Percentiles rank a stretch among this genome's conserved stretches.
Evolutionary conservation across 495 filamentous ascomycete genomes (phyloP).

Genomic region (Xylaria scruposa): DNA sequence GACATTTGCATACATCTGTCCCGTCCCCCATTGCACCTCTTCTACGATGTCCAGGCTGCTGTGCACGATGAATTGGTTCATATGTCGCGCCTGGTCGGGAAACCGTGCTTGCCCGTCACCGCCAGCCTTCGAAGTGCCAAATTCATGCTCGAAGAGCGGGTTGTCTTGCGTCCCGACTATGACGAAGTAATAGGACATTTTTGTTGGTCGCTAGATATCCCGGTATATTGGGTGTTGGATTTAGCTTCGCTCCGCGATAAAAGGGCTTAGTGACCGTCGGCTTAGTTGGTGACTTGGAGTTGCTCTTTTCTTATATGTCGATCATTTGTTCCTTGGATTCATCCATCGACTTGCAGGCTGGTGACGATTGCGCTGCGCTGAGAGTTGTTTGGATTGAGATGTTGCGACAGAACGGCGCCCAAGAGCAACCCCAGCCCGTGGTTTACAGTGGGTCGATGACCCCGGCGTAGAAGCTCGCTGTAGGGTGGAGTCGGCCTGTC

Average conservation of each 20-base stretch:
- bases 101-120: conserved; percentile 91
- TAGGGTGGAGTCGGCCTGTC: conserved; percentile 15
- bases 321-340: conserved; percentile 34
- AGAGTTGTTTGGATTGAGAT: conserved; percentile 27
- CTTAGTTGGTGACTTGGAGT: background rate
- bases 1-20: conserved; percentile 66
- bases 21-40: conserved; percentile 88
- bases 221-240: background rate
- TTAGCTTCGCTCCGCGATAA: background rate
- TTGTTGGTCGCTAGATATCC: background rate
- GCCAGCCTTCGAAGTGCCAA: conserved; percentile 92
- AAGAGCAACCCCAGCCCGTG: background rate
- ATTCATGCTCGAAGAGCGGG: conserved; percentile 93
- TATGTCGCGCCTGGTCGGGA: conserved; percentile 80
- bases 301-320: conserved; percentile 34
- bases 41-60: conserved; percentile 91
- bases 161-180: conserved; percentile 94
- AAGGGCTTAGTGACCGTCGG: background rate
- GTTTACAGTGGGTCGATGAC: conserved; percentile 21
- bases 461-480: background rate
- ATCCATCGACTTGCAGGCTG: background rate
- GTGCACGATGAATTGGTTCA: conserved; percentile 98
- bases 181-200: conserved; percentile 96
- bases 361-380: conserved; percentile 9
- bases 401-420: conserved; percentile 1